phyloP scores from a whole-genome alignment of 2,329 filamentous ascomycete genomes.

The Leptoxyphium fumago region DNA sequence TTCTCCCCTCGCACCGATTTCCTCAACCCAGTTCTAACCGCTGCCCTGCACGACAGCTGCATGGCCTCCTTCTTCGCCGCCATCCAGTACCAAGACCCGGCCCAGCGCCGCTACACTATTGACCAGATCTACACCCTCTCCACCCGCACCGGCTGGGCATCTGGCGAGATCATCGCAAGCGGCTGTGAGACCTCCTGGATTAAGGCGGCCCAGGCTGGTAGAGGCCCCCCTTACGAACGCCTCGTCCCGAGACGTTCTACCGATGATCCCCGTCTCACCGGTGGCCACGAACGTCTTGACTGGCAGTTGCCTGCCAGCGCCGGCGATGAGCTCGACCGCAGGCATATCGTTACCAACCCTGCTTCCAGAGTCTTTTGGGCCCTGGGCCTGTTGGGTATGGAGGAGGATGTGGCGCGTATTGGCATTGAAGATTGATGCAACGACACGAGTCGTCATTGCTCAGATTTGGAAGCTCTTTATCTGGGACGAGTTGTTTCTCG shows the following conservation, averaged over 20 bases:
- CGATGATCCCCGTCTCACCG: constrained; percentile 19
- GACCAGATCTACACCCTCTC: constrained; percentile 60
- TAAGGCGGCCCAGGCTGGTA: constrained; percentile 55
- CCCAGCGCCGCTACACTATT: constrained; percentile 66
- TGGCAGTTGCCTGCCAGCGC: constrained; percentile 11
- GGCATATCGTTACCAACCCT: constrained; percentile 45
- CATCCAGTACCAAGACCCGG: constrained; percentile 57
- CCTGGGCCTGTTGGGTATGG: constrained; percentile 62
- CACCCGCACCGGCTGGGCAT: constrained; percentile 75
- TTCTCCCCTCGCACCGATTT: constrained; percentile 32
- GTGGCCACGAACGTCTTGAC: constrained; percentile 16
- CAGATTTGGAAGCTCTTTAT: no score
- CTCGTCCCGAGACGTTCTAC: constrained; percentile 12
- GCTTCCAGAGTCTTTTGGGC: constrained; percentile 57
- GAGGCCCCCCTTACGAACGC: constrained; percentile 58
- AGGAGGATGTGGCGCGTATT: constrained; percentile 47
- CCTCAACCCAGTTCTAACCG: constrained; percentile 64
- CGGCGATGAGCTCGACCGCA: constrained; percentile 26
- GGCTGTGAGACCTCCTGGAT: constrained; percentile 79
- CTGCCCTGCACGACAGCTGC: constrained; percentile 66
- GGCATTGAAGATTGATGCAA: neutral
- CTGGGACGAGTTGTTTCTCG: no score
- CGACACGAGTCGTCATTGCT: neutral
- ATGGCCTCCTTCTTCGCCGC: constrained; percentile 79
- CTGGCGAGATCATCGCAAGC: constrained; percentile 62